These are phyloP conservation scores for Cercospora sp. DNA, from an alignment of 2,329 filamentous ascomycete genomes.

Conservation along the genomic window DNA sequence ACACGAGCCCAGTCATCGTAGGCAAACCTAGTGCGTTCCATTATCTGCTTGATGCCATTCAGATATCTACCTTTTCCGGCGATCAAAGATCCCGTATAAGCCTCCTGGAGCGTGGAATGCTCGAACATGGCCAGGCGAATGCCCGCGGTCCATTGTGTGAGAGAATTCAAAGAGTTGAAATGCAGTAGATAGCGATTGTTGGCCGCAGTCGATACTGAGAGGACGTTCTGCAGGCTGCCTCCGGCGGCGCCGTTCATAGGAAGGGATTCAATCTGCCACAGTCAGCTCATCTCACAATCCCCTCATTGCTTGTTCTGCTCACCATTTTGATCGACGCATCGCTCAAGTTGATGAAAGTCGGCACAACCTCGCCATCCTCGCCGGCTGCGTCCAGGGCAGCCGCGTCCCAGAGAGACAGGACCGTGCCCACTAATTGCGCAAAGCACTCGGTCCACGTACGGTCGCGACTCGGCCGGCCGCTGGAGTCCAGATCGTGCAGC, in stretches of 20 bases:
- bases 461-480: constrained; percentile 81
- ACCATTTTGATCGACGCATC: constrained; percentile 99
- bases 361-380: constrained; percentile 78
- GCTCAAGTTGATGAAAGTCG: constrained; percentile 93
- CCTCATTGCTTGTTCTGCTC: constrained; percentile 2
- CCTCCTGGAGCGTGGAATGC: constrained; percentile 88
- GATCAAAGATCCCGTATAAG: constrained; percentile 93
- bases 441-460: constrained; percentile 96
- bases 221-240: constrained; percentile 85
- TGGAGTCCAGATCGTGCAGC: constrained; percentile 88
- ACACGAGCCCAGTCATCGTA: constrained; percentile 94
- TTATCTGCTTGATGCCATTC: constrained; percentile 86
- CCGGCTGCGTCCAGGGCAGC: constrained; percentile 85
- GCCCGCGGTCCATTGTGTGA: constrained; percentile 93
- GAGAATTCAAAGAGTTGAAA: constrained; percentile 90
- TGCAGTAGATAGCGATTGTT: constrained; percentile 94
- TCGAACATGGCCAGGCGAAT: constrained; percentile 95
- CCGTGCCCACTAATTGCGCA: constrained; percentile 91
- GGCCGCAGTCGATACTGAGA: constrained; percentile 92
- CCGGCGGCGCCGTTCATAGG: constrained; percentile 76
- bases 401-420: constrained; percentile 93
- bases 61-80: constrained; percentile 87
- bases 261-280: constrained; percentile 62
- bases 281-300: constrained; percentile 7
- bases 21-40: constrained; percentile 75